Percentiles rank a stretch among this genome's conserved stretches.
Conservation (phyloP, 2,329 filamentous ascomycete genomes). For the Sporothrix variecibatus region DNA sequence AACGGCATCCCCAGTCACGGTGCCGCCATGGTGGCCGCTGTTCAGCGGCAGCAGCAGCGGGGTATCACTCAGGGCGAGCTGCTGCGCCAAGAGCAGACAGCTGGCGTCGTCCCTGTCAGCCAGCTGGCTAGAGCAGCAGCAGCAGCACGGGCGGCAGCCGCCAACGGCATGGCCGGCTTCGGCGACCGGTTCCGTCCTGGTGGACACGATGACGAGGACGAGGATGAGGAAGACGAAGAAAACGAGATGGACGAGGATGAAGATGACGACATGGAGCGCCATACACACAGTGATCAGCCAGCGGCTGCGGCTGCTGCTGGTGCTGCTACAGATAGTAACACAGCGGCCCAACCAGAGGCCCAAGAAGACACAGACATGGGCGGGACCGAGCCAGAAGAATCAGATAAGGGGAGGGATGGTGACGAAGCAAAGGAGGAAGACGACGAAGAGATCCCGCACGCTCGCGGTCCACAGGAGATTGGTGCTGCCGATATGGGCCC, state of each 20-base stretch:
- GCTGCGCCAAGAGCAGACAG: conserved; percentile 81
- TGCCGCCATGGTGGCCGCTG: conserved; percentile 21
- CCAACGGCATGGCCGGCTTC: conserved; percentile 23
- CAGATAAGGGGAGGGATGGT: neutral
- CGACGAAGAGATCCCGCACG: conserved; percentile 70
- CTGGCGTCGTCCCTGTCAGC: conserved; percentile 71
- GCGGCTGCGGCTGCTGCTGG: neutral
- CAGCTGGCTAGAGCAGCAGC: conserved; percentile 54
- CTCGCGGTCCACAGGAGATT: conserved; percentile 79
- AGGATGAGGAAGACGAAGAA: conserved; percentile 22
- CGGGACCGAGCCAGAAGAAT: neutral
- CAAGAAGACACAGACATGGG: conserved; percentile 30
- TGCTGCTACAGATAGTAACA: neutral
- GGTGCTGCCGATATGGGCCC: conserved; percentile 85
- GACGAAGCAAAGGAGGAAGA: conserved; percentile 32
- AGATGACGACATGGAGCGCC: conserved; percentile 16
- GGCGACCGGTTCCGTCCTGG: neutral
- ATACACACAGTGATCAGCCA: conserved; percentile 19
- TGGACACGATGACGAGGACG: conserved; percentile 19
- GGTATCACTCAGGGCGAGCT: conserved; percentile 82
- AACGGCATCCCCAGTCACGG: conserved; percentile 50
- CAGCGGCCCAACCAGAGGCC: conserved; percentile 34
- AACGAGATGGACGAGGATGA: conserved; percentile 6
- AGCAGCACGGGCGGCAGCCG: conserved; percentile 32
- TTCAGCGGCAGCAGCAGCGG: conserved; percentile 36